phyloP scores from a whole-genome alignment of 2,329 filamentous ascomycete genomes.

The Salinomyces thailandicus region DNA sequence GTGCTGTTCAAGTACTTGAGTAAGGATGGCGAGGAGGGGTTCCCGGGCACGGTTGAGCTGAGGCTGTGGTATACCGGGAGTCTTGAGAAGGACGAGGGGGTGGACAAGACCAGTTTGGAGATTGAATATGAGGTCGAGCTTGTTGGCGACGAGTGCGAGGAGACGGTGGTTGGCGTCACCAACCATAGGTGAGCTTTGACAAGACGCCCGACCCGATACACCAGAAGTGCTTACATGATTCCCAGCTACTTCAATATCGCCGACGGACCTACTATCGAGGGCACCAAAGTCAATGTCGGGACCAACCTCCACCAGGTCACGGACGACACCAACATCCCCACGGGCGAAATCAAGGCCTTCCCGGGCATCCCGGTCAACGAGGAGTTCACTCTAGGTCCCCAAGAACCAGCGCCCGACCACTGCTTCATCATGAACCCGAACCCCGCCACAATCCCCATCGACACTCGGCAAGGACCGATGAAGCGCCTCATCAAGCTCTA shows the following conservation, averaged over 20 bases:
- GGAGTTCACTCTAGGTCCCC: slow-evolving; percentile 60
- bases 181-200: slow-evolving; percentile 76
- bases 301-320: slow-evolving; percentile 62
- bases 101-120: slow-evolving; percentile 59
- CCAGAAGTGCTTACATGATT: too few species aligned
- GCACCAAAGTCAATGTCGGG: slow-evolving; percentile 48
- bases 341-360: slow-evolving; percentile 53
- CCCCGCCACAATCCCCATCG: slow-evolving; percentile 41
- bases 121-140: slow-evolving; percentile 88
- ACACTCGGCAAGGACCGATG: slow-evolving; percentile 48
- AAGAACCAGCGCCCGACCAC: slow-evolving; percentile 71
- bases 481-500: slow-evolving; percentile 58
- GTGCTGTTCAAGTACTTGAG: slow-evolving; percentile 47
- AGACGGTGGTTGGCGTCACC: slow-evolving; percentile 85
- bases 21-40: slow-evolving; percentile 77
- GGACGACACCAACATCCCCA: slow-evolving; percentile 64
- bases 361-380: slow-evolving; percentile 54
- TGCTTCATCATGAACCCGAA: slow-evolving; percentile 72
- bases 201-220: too few species aligned
- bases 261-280: slow-evolving; percentile 48
- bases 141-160: slow-evolving; percentile 60
- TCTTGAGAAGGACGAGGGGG: slow-evolving; percentile 50
- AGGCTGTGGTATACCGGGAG: slow-evolving; percentile 69
- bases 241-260: slow-evolving; percentile 59
- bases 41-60: slow-evolving; percentile 72